A percentile compares a stretch with the other conserved stretches of the same genome.
Conservation (phyloP, 2,329 filamentous ascomycete species). For the Aureobasidium mangrovei region DNA sequence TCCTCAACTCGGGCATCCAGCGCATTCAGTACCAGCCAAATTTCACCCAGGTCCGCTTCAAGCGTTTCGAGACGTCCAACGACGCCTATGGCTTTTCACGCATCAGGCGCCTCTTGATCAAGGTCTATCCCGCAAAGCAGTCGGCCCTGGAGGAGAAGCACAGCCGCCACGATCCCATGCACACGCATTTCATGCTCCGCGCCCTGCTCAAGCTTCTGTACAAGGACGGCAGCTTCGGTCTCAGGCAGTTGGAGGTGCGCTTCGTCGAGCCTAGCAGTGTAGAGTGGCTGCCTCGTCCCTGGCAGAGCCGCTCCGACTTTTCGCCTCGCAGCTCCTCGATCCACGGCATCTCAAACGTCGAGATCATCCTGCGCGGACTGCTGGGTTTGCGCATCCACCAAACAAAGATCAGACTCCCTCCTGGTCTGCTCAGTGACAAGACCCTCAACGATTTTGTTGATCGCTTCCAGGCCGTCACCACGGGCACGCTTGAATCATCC, state of each 20-base stretch:
- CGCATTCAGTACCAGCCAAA: conserved; percentile 21
- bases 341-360: conserved; percentile 21
- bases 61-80: conserved; percentile 18
- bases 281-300: not conserved
- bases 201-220: conserved; percentile 22
- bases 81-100: conserved; percentile 22
- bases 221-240: conserved; percentile 18
- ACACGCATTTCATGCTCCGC: conserved; percentile 25
- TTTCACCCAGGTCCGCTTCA: conserved; percentile 21
- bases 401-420: conserved; percentile 20
- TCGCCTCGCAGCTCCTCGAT: conserved; percentile 20
- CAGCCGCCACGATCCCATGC: conserved; percentile 19
- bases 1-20: conserved; percentile 25
- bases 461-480: conserved; percentile 18
- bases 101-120: conserved; percentile 24
- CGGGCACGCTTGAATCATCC: not conserved
- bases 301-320: conserved; percentile 1
- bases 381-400: conserved; percentile 21
- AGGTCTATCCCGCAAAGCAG: conserved; percentile 19
- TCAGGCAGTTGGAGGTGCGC: conserved; percentile 18
- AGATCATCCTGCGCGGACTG: conserved; percentile 23
- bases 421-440: conserved; percentile 14
- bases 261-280: conserved; percentile 16
- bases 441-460: conserved; percentile 18
- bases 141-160: not conserved